These are phyloP conservation scores for Artemisia tridentata DNA, from an alignment of 129 eudicot genomes.

Conservation along the genomic window DNA sequence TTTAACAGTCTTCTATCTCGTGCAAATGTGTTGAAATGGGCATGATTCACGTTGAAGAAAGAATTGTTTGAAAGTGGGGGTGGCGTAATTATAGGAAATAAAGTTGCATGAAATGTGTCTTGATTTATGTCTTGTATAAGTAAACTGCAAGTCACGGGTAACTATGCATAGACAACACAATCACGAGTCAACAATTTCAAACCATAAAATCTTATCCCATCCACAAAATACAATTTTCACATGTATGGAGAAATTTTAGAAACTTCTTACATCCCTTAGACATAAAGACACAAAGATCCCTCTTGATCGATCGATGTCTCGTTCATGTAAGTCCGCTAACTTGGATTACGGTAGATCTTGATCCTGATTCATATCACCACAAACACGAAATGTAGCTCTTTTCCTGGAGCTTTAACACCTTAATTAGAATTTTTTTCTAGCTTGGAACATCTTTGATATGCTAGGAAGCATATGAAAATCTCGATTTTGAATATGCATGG, in stretches of 20 bases:
- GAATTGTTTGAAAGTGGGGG: neutral
- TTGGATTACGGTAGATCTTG: too few relatives aligned
- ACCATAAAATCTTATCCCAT: neutral
- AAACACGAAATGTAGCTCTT: too few relatives aligned
- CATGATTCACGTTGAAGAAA: conserved; percentile 27
- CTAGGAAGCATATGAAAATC: too few relatives aligned
- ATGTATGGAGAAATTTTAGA: conserved; percentile 10
- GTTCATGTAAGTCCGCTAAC: neutral
- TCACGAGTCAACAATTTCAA: conserved; percentile 23
- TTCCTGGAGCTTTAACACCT: too few relatives aligned
- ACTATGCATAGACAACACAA: neutral
- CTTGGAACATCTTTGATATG: too few relatives aligned
- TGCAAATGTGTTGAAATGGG: conserved; percentile 5
- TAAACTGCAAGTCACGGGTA: conserved; percentile 20
- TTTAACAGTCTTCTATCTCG: neutral
- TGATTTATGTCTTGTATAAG: conserved; percentile 6
- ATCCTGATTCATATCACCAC: too few relatives aligned
- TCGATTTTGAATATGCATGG: too few relatives aligned
- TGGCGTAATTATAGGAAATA: conserved; percentile 25
- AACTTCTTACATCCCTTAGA: neutral
- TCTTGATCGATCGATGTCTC: neutral
- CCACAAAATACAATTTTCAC: conserved; percentile 1
- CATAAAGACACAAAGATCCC: neutral
- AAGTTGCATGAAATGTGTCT: conserved; percentile 14
- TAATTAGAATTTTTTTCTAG: too few relatives aligned